Evolutionary conservation across 1,284 basidiomycete genomes (phyloP), one percentile per base, ranked within the genome.

Genomic region (Clitocybe nebularis): DNA sequence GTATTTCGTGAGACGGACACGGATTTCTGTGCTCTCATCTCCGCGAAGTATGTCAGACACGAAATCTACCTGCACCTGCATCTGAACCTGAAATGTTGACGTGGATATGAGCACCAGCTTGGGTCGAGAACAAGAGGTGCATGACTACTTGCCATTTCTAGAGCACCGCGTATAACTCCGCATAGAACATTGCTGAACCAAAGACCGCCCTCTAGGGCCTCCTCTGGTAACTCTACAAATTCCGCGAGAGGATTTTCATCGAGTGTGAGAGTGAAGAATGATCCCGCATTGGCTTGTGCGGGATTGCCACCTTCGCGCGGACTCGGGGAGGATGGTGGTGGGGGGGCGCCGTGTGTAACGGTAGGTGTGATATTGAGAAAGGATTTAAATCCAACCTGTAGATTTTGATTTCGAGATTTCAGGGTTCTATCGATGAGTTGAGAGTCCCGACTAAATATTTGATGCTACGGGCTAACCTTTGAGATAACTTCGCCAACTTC

Each of bases 161-260:
- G 63, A 17, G 93, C 83, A 1, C 96, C 96, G 41, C 94, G 73
- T 36, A 99, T 65, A 1, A 99, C 95, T 2, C 96, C 96, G 52
- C 92, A 95, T 0, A 96, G 68, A 20, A 99, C 85, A 62, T 99
- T 99, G 60, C 89, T 93, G 64, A 94, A 99, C 92, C 93, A 96
- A 23, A 99, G 68, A 0, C 93, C 94, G 7, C 90, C 90, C 58
- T 93, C 89, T 36, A 93, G 69, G 3, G 84, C 94, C 55, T 97
- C 94, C 41, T 92, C 85, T 0, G 96, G 96, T 32, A 99, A 73
- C 60, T 99, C 96, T 17, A 97, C 95, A 61, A 99, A 99, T 56
- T 99, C 96, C 5, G 93, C 84, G 40, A 99, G 63, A 0, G 96
- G 96, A 60, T 99, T 99, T 61, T 99, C 96, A 43, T 98, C 93